phyloP scores from a whole-genome alignment of 2,329 filamentous ascomycete genomes.

The Zalaria obscura region DNA sequence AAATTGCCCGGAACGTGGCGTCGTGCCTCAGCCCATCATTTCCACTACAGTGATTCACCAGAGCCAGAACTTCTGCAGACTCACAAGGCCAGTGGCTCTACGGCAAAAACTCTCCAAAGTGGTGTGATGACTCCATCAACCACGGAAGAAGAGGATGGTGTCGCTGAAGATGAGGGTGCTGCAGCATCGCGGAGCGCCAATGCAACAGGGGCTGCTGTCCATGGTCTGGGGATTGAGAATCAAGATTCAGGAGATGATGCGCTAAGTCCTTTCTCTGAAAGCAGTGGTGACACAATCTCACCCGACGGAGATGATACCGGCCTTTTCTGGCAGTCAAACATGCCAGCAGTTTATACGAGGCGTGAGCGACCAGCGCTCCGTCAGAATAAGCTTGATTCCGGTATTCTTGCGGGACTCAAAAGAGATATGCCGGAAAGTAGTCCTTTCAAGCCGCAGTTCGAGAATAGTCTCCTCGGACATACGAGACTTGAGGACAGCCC shows the following conservation, averaged over 20 bases:
- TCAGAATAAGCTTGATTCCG: too few relatives aligned
- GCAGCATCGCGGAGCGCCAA: too few relatives aligned
- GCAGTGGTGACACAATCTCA: neutral
- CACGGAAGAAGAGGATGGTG: slow-evolving; percentile 12
- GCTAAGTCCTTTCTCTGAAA: slow-evolving; percentile 7
- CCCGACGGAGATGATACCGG: slow-evolving; percentile 13
- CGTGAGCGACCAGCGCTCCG: neutral
- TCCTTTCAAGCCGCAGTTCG: slow-evolving; percentile 8
- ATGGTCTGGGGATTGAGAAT: too few relatives aligned
- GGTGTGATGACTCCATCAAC: slow-evolving; percentile 20
- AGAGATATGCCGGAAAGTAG: slow-evolving; percentile 8
- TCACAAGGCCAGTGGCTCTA: slow-evolving; percentile 5
- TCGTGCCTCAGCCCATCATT: slow-evolving; percentile 22
- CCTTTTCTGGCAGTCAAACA: slow-evolving; percentile 14
- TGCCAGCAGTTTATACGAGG: slow-evolving; percentile 10
- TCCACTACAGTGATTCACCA: slow-evolving; percentile 23
- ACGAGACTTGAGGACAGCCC: neutral
- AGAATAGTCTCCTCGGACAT: neutral
- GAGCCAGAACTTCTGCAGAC: slow-evolving; percentile 8
- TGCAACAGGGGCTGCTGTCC: too few relatives aligned
- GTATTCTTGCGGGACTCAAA: neutral
- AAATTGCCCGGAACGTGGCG: slow-evolving; percentile 30
- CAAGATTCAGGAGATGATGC: neutral
- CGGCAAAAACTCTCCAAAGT: slow-evolving; percentile 4
- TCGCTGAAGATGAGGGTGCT: neutral